These are phyloP conservation scores for Inonotus obliquus DNA, from an alignment of 1,284 basidiomycete species.

Conservation along the genomic window DNA sequence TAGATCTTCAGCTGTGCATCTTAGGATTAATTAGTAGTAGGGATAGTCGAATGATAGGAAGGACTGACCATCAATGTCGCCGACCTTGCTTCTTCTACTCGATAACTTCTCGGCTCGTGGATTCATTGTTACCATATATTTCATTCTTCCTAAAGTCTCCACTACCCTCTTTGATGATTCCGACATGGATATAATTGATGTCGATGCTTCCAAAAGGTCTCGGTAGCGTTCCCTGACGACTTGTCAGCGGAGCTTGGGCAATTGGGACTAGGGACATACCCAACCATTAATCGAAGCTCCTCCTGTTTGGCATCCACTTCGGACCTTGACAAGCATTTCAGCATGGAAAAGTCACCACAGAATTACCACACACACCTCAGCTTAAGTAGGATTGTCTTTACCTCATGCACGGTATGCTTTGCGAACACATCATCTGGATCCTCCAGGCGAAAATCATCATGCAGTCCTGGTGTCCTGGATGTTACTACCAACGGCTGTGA, in stretches of 20 bases:
- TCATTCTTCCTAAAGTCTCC: slow-evolving; percentile 56
- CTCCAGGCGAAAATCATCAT: not conserved
- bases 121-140: slow-evolving; percentile 19
- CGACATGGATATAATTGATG: slow-evolving; percentile 77
- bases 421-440: slow-evolving; percentile 82
- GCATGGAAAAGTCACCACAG: slow-evolving; percentile 2
- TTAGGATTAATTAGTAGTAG: slow-evolving; percentile 28
- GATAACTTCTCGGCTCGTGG: slow-evolving; percentile 41
- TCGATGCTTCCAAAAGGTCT: slow-evolving; percentile 86
- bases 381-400: slow-evolving; percentile 66
- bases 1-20: slow-evolving; percentile 65
- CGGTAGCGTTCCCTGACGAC: slow-evolving; percentile 85
- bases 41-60: not conserved
- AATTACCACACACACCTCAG: slow-evolving; percentile 47
- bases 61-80: slow-evolving; percentile 6
- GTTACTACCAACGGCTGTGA: not conserved
- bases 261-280: slow-evolving; percentile 57
- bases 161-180: slow-evolving; percentile 60
- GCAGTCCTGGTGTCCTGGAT: not conserved
- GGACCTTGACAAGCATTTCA: slow-evolving; percentile 39
- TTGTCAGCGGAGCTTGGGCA: slow-evolving; percentile 32
- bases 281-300: slow-evolving; percentile 91
- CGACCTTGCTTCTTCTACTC: slow-evolving; percentile 30
- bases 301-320: slow-evolving; percentile 90
- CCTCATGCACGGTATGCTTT: slow-evolving; percentile 68